These are phyloP conservation scores for Russula virescens DNA, from an alignment of 768 basidiomycete genomes.

Conservation along the genomic window DNA sequence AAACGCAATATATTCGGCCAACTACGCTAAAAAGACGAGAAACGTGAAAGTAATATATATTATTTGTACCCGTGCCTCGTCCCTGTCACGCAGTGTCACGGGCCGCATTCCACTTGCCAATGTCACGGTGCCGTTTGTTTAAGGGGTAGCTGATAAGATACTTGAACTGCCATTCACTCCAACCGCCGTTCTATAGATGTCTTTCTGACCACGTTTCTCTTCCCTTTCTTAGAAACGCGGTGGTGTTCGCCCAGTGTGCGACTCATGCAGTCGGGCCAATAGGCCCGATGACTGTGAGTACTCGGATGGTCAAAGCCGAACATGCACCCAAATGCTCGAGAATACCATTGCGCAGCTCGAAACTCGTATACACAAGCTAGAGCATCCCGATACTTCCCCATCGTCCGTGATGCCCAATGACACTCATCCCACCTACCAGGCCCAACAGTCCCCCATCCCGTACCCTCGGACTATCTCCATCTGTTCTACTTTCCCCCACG, in stretches of 20 bases:
- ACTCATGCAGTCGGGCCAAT: slow-evolving; percentile 51
- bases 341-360: slow-evolving; percentile 52
- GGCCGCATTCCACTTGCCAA: no score
- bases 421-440: slow-evolving; percentile 15
- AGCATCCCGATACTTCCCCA: slow-evolving; percentile 19
- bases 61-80: no score
- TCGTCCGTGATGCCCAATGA: slow-evolving; percentile 22
- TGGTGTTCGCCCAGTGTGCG: slow-evolving; percentile 56
- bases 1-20: no score
- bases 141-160: no score
- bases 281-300: slow-evolving; percentile 65
- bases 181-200: background rate
- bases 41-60: no score
- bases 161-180: no score
- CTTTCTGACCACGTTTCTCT: background rate
- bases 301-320: slow-evolving; percentile 52
- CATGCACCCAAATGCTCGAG: slow-evolving; percentile 53
- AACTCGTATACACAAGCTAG: slow-evolving; percentile 39
- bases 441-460: slow-evolving; percentile 7
- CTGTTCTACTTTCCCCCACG: background rate
- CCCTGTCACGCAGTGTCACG: no score
- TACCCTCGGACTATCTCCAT: background rate
- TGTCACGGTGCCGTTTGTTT: no score
- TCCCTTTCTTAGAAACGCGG: slow-evolving; percentile 54
- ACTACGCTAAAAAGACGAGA: no score